phyloP scores from a whole-genome alignment of 2,329 filamentous ascomycete species.

The Westerdykella sp. region DNA sequence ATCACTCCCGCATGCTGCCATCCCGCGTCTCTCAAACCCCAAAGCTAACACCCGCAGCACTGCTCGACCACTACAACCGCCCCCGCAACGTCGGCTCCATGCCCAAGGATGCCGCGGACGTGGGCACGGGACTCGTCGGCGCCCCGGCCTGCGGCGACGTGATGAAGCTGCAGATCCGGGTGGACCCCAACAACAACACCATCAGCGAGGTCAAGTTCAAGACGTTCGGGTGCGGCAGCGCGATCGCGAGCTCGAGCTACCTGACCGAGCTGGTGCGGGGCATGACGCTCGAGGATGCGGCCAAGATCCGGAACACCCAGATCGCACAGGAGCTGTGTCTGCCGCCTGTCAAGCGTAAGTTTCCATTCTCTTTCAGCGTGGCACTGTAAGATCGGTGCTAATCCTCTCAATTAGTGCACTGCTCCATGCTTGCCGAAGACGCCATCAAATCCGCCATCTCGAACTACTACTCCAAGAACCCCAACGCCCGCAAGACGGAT shows the following conservation, averaged over 20 bases:
- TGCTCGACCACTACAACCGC: conserved; percentile 74
- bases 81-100: conserved; percentile 75
- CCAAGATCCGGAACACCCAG: conserved; percentile 90
- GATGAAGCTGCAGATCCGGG: conserved; percentile 90
- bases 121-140: conserved; percentile 85
- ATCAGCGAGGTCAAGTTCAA: conserved; percentile 97
- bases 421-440: conserved; percentile 87
- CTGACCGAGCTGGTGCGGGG: conserved; percentile 90
- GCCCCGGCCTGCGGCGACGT: conserved; percentile 90
- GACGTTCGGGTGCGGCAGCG: conserved; percentile 91
- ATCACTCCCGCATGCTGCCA: conserved; percentile 1
- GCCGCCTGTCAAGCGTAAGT: conserved; percentile 79
- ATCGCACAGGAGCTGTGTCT: conserved; percentile 94
- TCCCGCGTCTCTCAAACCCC: conserved; percentile 8
- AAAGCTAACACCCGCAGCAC: conserved; percentile 42
- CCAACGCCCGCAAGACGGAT: conserved; percentile 65
- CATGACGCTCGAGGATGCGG: conserved; percentile 93
- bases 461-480: conserved; percentile 89
- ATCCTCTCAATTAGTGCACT: conserved; percentile 59
- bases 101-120: conserved; percentile 71
- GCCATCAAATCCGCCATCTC: conserved; percentile 88
- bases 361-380: background rate
- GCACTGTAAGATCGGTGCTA: conserved; percentile 1
- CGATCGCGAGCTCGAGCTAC: conserved; percentile 92
- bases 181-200: conserved; percentile 79